These are phyloP conservation scores for Cicer cuneatum DNA, from an alignment of 306 rosid species.

Conservation along the genomic window DNA sequence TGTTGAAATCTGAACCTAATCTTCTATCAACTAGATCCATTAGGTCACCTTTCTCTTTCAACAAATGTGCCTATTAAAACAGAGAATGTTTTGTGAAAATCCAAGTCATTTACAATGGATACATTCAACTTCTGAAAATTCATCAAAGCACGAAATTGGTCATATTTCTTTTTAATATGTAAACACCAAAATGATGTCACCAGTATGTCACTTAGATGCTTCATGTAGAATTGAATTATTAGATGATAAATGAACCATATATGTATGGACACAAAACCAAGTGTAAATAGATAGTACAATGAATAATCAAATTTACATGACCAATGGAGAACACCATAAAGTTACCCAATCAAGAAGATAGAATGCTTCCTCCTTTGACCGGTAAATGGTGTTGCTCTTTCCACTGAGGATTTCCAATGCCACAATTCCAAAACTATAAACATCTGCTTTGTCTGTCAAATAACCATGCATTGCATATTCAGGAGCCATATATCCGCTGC, in stretches of 20 bases:
- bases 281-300: not conserved
- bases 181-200: not conserved
- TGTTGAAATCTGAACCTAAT: slow-evolving; percentile 41
- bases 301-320: not conserved
- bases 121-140: not conserved
- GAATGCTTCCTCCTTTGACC: slow-evolving; percentile 45
- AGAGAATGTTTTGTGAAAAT: not conserved
- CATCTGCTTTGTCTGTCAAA: slow-evolving; percentile 68
- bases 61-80: slow-evolving; percentile 33
- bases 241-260: not conserved
- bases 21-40: slow-evolving; percentile 45
- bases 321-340: not conserved
- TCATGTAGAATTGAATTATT: not conserved
- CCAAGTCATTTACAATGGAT: not conserved
- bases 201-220: no score
- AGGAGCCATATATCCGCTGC: slow-evolving; percentile 67
- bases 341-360: slow-evolving; percentile 57
- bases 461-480: slow-evolving; percentile 71
- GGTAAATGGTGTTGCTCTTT: slow-evolving; percentile 49
- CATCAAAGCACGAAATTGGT: not conserved
- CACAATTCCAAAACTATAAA: slow-evolving; percentile 70
- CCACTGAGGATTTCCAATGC: slow-evolving; percentile 62
- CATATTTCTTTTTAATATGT: not conserved
- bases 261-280: not conserved
- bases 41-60: slow-evolving; percentile 44